Base-by-base conservation (phyloP, 805 yeast species). In the Metschnikowia anglica region DNA sequence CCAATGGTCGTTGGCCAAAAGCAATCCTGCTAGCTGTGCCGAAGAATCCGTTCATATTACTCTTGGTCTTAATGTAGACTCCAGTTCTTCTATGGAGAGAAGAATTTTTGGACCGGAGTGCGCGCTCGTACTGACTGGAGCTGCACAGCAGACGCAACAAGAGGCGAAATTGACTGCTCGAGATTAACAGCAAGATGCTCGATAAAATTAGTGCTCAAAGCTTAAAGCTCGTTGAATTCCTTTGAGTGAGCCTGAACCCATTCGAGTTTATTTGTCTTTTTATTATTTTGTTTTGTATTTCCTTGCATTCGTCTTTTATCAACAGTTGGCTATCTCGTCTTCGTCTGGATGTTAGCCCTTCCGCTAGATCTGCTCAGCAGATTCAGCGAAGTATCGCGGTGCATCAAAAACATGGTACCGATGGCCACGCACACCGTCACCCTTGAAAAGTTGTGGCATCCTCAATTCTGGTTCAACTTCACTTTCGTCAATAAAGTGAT, bases 351-450 rank as follows among this genome's bases (percentile, higher is more conserved):
- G 13, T n/a, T 5, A 2, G 18, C 24, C n/a, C 4, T 19, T 20
- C 8, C 4, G 12, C 12, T 21, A 36, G 6, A 41, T 33, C 34
- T 44, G 49, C 13, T 35, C 44, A 4, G 37, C 33, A 11, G 46
- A 42, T 33, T 59, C 68, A 9, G 69, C 73, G 56, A 77, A 88
- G 60, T 90, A 90, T 50, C 95, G 76, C 3, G 99, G 99, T 62
- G 85, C 93, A 52, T 88, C 93, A 63, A 93, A 89, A 0, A 93
- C 99, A 62, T 93, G 98, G 72, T 85, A 93, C 51, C 80, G 73
- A 63, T 93, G 99, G 2, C 91, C 98, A 51, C 96, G 79, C 18
- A 89, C 90, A 35, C 99, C 99, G 23, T 86, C 90, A 9, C 96
- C 97, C 50, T 79, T 73, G 64, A 91, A 89, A 54, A 77, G 66